A percentile compares a stretch with the other conserved stretches of the same genome.
phyloP scores from a whole-genome alignment of 495 filamentous ascomycete genomes.

The Thermochaetoides thermophila region DNA sequence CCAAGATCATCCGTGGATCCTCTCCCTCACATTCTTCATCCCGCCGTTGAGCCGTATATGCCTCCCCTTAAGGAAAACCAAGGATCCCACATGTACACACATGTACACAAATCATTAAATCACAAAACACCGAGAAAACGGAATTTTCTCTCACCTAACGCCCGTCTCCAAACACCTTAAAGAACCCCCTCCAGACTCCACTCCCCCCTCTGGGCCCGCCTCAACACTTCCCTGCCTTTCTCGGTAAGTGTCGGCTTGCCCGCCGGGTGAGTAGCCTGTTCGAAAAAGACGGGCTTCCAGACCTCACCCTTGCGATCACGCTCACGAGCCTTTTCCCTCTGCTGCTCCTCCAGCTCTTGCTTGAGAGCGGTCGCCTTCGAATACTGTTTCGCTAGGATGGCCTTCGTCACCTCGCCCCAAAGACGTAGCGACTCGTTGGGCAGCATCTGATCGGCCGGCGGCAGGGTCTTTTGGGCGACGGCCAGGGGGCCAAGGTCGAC shows the following conservation, averaged over 20 bases:
- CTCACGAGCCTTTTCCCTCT: conserved; percentile 70
- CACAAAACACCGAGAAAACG: too few relatives aligned
- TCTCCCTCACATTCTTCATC: too few relatives aligned
- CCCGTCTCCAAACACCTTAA: too few relatives aligned
- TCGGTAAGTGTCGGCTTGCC: conserved; percentile 70
- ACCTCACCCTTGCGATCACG: conserved; percentile 47
- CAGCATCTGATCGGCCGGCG: conserved; percentile 60
- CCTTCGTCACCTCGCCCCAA: conserved; percentile 74
- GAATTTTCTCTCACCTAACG: too few relatives aligned
- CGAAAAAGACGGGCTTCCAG: conserved; percentile 89
- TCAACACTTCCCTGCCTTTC: conserved; percentile 56
- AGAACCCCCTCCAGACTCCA: conserved; percentile 36
- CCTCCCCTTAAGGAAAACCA: too few relatives aligned
- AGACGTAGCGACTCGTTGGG: conserved; percentile 82
- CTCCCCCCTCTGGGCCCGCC: conserved; percentile 47
- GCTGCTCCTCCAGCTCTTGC: conserved; percentile 79
- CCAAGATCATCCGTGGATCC: too few relatives aligned
- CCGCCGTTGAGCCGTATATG: too few relatives aligned
- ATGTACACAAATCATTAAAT: too few relatives aligned
- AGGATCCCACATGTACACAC: too few relatives aligned
- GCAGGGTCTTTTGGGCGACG: conserved; percentile 61
- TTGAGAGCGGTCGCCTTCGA: conserved; percentile 73
- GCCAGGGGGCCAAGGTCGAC: conserved; percentile 73
- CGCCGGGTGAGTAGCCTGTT: conserved; percentile 50
- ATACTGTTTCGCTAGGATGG: conserved; percentile 76